Conservation (phyloP, 495 filamentous ascomycete genomes). For the Podospora didyma region DNA sequence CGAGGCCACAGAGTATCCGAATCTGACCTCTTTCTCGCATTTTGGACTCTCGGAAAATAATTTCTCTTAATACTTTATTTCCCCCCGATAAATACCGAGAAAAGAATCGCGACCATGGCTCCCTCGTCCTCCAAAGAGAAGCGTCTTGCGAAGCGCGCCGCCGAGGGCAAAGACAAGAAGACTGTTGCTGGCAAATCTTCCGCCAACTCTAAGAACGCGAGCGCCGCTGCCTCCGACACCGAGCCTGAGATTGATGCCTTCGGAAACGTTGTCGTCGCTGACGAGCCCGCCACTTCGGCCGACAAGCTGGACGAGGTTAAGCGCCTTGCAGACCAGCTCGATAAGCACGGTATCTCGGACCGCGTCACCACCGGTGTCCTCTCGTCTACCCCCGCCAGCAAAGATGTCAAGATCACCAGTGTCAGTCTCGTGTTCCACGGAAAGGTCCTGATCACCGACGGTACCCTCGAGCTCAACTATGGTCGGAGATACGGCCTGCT, state of each 20-base stretch:
- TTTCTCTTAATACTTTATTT: not conserved
- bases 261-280: conserved; percentile 53
- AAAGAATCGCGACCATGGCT: conserved; percentile 52
- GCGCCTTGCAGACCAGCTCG: conserved; percentile 72
- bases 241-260: conserved; percentile 60
- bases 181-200: conserved; percentile 64
- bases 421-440: conserved; percentile 95
- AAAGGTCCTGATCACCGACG: conserved; percentile 89
- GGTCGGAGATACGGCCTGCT: conserved; percentile 90
- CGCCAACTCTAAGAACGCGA: conserved; percentile 61
- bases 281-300: conserved; percentile 64
- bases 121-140: conserved; percentile 98
- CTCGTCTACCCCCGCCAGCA: conserved; percentile 72
- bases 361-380: conserved; percentile 98
- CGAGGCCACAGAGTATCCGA: conserved; percentile 11
- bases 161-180: conserved; percentile 71
- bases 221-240: conserved; percentile 65
- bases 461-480: conserved; percentile 88
- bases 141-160: conserved; percentile 90
- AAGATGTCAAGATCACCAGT: conserved; percentile 95
- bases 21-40: conserved; percentile 10
- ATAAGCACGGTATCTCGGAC: conserved; percentile 93
- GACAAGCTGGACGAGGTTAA: conserved; percentile 77
- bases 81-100: not conserved
- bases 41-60: conserved; percentile 5